A percentile compares a stretch with the other conserved stretches of the same genome.
Conservation (phyloP, 1,139 yeast species). For the Petasospora rhodanensis region DNA sequence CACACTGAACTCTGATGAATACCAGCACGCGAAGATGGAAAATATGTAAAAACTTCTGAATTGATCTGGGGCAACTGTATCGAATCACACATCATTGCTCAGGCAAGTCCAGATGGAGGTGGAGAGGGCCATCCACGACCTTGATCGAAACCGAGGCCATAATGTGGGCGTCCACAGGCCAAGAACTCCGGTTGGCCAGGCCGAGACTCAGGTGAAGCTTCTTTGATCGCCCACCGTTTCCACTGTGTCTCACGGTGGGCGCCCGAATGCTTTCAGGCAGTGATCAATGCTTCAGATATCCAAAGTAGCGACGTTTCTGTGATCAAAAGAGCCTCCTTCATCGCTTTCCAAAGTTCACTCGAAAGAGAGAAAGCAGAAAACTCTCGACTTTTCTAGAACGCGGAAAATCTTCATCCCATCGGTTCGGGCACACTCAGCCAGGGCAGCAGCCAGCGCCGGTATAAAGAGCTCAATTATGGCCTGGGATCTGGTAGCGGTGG, state of each 20-base stretch:
- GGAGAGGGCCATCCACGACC: too few species aligned
- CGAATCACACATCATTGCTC: slow-evolving; percentile 34
- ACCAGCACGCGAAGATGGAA: slow-evolving; percentile 61
- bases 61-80: slow-evolving; percentile 62
- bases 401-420: too few species aligned
- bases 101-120: slow-evolving; percentile 3
- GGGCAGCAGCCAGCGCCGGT: slow-evolving; percentile 8
- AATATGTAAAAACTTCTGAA: slow-evolving; percentile 66
- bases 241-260: slow-evolving; percentile 5
- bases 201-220: slow-evolving; percentile 10
- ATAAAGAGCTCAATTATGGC: background rate
- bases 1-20: slow-evolving; percentile 34
- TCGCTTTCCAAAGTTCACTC: too few species aligned
- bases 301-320: background rate
- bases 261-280: slow-evolving; percentile 17
- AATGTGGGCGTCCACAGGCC: too few species aligned
- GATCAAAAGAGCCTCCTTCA: background rate
- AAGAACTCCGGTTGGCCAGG: too few species aligned
- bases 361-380: too few species aligned
- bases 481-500: background rate
- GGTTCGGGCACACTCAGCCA: slow-evolving; percentile 4
- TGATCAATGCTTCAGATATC: background rate
- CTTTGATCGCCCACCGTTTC: slow-evolving; percentile 14
- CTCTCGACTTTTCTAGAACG: slow-evolving; percentile 5
- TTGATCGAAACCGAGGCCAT: too few species aligned